A percentile compares a stretch with the other conserved stretches of the same genome.
These are phyloP conservation scores for Kernera saxatilis DNA, from an alignment of 345 rosid genomes.

Conservation along the genomic window DNA sequence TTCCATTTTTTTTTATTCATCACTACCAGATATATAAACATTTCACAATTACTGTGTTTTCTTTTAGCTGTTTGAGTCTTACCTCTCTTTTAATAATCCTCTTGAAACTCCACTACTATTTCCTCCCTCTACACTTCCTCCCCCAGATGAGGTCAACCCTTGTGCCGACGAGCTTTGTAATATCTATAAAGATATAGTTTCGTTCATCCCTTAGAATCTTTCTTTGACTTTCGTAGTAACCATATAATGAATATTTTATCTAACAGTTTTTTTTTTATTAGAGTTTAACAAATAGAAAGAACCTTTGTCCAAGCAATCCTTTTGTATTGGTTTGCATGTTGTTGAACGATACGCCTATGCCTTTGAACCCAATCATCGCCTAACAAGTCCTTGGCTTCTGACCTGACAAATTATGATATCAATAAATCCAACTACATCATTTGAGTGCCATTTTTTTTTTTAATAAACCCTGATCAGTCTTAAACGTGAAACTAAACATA, in stretches of 20 bases:
- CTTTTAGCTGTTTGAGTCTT: not conserved
- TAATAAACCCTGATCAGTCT: not conserved
- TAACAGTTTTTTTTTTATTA: not conserved
- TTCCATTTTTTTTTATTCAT: not conserved
- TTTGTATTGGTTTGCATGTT: conserved; percentile 96
- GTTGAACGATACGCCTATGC: conserved; percentile 95
- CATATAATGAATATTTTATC: not conserved
- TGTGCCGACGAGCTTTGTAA: conserved; percentile 77
- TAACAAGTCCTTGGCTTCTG: conserved; percentile 96
- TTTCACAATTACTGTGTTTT: not conserved
- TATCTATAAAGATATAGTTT: conserved; percentile 40
- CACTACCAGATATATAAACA: not conserved
- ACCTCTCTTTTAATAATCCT: conserved; percentile 90
- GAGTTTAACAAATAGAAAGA: conserved; percentile 1
- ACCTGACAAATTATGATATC: conserved; percentile 42
- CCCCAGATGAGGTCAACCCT: conserved; percentile 95
- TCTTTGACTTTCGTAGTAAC: not conserved
- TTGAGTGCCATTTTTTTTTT: not conserved
- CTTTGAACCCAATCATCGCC: conserved; percentile 99
- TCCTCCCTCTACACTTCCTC: conserved; percentile 66
- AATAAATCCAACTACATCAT: not conserved
- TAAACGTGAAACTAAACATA: conserved; percentile 26
- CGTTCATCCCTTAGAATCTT: not conserved
- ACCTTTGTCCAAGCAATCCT: conserved; percentile 96
- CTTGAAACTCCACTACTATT: conserved; percentile 91